A percentile compares a stretch with the other conserved stretches of the same genome.
Evolutionary conservation across 352 stramenopile genomes (phyloP).

Genomic region (Discostella stelligera): DNA sequence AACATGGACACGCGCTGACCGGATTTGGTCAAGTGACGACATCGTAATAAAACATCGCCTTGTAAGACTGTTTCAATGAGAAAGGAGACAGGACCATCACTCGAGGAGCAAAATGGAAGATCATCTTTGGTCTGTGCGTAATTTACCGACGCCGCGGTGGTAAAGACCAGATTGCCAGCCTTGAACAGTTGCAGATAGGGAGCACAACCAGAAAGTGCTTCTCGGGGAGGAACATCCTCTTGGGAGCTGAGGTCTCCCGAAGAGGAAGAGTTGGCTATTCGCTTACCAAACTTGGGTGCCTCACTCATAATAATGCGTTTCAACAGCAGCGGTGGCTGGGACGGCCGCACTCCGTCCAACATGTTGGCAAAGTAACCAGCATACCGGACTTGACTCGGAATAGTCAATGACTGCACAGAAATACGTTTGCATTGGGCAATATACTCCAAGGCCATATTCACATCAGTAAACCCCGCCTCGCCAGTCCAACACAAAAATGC

Average conservation of each 20-base stretch:
- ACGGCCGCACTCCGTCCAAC: constrained; percentile 92
- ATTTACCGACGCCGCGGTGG: constrained; percentile 82
- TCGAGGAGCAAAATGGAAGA: constrained; percentile 88
- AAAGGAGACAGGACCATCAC: constrained; percentile 90
- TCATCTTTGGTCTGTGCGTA: constrained; percentile 83
- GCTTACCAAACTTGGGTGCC: constrained; percentile 67
- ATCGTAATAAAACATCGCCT: constrained; percentile 94
- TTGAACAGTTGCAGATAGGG: constrained; percentile 99
- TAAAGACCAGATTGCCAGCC: constrained; percentile 93
- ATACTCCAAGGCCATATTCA: constrained; percentile 87
- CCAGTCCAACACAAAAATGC: constrained; percentile 96
- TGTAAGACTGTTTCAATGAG: constrained; percentile 95
- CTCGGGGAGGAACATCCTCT: constrained; percentile 1
- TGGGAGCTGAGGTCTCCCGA: constrained; percentile 15
- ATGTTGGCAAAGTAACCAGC: constrained; percentile 97
- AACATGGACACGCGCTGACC: constrained; percentile 94
- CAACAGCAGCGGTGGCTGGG: constrained; percentile 91
- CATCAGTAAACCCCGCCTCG: constrained; percentile 85
- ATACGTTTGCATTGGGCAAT: constrained; percentile 88
- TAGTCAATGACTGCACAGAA: constrained; percentile 91
- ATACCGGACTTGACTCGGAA: constrained; percentile 95
- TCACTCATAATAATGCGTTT: constrained; percentile 93
- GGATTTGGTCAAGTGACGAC: constrained; percentile 88
- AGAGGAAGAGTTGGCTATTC: constrained; percentile 48
- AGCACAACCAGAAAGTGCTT: constrained; percentile 87